Evolutionary conservation across 768 basidiomycete species (phyloP).

Genomic region (Pilatotrama ljubarskyi): DNA sequence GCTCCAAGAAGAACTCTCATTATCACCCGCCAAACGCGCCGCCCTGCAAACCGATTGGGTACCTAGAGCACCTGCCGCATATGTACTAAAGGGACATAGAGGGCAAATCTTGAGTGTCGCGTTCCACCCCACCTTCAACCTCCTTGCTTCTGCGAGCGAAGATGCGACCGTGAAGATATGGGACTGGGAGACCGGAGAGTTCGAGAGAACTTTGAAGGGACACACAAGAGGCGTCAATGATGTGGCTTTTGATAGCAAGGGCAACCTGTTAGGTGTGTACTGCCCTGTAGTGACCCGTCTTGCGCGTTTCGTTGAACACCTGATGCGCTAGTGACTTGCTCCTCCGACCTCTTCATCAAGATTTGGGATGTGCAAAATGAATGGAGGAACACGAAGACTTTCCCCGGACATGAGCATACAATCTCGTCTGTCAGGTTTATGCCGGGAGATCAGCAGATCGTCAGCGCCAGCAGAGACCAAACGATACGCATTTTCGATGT

Average conservation of each 20-base stretch:
- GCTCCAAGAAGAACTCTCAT: slow-evolving; percentile 67
- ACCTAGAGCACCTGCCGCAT: slow-evolving; percentile 81
- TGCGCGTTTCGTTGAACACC: slow-evolving; percentile 21
- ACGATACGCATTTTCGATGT: slow-evolving; percentile 59
- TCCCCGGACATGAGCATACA: slow-evolving; percentile 61
- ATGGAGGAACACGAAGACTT: slow-evolving; percentile 53
- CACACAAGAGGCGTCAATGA: slow-evolving; percentile 60
- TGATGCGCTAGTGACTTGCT: slow-evolving; percentile 51
- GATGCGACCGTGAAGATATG: slow-evolving; percentile 59
- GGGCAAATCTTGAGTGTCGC: slow-evolving; percentile 37
- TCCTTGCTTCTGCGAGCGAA: slow-evolving; percentile 53
- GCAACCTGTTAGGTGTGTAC: slow-evolving; percentile 46
- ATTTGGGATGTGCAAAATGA: slow-evolving; percentile 58
- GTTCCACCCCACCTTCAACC: slow-evolving; percentile 56
- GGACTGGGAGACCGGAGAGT: slow-evolving; percentile 65
- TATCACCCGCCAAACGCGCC: slow-evolving; percentile 52
- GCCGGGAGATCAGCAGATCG: slow-evolving; percentile 51
- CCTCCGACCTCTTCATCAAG: slow-evolving; percentile 57
- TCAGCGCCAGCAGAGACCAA: slow-evolving; percentile 55
- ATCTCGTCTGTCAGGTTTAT: slow-evolving; percentile 55
- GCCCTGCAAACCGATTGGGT: slow-evolving; percentile 82
- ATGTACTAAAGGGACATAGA: slow-evolving; percentile 60
- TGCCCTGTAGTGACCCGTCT: slow-evolving; percentile 64
- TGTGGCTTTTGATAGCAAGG: slow-evolving; percentile 58
- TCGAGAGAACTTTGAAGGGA: slow-evolving; percentile 59